These are phyloP conservation scores for Micromonas commoda DNA, from an alignment of 139 green algal species.

Conservation along the genomic window DNA sequence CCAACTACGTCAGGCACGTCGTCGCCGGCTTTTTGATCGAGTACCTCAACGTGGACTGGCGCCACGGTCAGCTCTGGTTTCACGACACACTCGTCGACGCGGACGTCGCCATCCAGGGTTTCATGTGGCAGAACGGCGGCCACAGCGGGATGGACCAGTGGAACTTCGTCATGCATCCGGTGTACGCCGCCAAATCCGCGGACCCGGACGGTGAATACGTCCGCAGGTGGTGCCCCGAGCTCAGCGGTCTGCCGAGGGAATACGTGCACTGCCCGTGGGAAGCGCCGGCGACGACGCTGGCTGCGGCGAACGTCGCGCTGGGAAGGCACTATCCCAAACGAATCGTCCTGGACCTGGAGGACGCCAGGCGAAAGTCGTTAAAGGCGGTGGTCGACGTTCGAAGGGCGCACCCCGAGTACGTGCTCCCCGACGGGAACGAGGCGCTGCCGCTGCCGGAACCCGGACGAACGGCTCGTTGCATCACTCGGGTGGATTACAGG, in stretches of 20 bases:
- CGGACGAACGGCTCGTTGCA: background rate
- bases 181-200: conserved; percentile 36
- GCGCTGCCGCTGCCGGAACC: conserved; percentile 12
- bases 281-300: conserved; percentile 32
- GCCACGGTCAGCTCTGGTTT: conserved; percentile 52
- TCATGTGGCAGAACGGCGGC: conserved; percentile 70
- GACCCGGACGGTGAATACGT: conserved; percentile 58
- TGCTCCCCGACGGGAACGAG: conserved; percentile 15
- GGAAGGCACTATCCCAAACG: conserved; percentile 21
- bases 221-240: conserved; percentile 55
- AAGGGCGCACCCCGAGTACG: background rate
- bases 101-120: conserved; percentile 62
- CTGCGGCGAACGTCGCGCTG: conserved; percentile 36
- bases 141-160: conserved; percentile 51
- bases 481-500: conserved; percentile 15
- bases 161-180: conserved; percentile 53
- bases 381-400: conserved; percentile 2
- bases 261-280: conserved; percentile 59
- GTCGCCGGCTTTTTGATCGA: conserved; percentile 42
- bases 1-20: conserved; percentile 43
- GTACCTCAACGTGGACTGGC: conserved; percentile 55
- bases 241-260: conserved; percentile 51
- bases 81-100: conserved; percentile 60
- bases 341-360: conserved; percentile 1
- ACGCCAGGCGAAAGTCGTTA: background rate